Evolutionary conservation across 2,329 filamentous ascomycete genomes (phyloP), one percentile per base, ranked within the genome.

Genomic region (Fonsecaea erecta): DNA sequence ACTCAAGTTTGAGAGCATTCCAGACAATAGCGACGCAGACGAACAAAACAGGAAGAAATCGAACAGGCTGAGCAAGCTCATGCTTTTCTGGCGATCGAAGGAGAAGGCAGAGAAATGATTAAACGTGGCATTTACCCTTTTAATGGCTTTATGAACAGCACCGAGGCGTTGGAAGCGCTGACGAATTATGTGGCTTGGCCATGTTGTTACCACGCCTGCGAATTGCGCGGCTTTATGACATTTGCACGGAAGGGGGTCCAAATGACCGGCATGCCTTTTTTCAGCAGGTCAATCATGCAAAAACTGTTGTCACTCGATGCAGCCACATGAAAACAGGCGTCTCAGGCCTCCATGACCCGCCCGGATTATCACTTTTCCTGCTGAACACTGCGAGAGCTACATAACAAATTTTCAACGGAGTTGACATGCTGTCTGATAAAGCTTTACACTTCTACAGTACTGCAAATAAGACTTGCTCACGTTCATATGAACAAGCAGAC

Each of bases 31-130:
- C 16, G 79, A 79, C 40, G 72, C 74, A n/a, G 72, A 75, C 46
- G 71, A 71, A 37, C 78, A 73, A 63, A 71, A 73, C 18, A 81
- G 77, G 68, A 81, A 78, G 72, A 82, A 80, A 69, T 74, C 75
- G 46, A 77, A 77, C 62, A 76, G 80, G 57, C 77, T 83, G 37
- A 82, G 79, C 70, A 79, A 80, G 60, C 71, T 82, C 52, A 79
- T 82, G 76, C 77, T 80, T 65, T 83, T 83, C 68, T 83, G 81
- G 81, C 79, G 79, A 71, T 72, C 75, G 26, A 82, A 80, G 70
- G 81, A 82, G 58, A 82, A 80, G 66, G 74, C 78, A 52, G 77
- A 75, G 30, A 64, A 68, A 28, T 68, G 63, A 71, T 56, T 30
- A 26, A 52, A 30, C 34, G 35, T 28, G n/a, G 9, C 32, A n/a